Percentiles rank a stretch among this genome's conserved stretches.
Evolutionary conservation across 371 early-diverging fungal genomes (phyloP).

Genomic region (Mucor piriformis): DNA sequence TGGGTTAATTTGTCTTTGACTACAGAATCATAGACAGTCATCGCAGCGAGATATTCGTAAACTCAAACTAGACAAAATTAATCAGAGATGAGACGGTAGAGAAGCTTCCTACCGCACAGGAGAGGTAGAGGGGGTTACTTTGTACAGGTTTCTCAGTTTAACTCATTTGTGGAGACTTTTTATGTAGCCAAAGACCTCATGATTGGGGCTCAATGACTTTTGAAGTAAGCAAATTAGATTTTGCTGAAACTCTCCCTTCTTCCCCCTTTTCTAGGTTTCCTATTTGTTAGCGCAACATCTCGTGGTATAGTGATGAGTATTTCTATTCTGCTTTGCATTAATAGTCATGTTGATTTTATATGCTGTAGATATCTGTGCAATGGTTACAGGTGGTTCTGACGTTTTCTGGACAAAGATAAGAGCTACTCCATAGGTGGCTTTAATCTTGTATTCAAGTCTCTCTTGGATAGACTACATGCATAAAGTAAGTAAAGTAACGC

Average conservation of each 20-base stretch:
- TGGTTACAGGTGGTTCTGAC: slow-evolving; percentile 15
- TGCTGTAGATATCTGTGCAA: slow-evolving; percentile 24
- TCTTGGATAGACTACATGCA: slow-evolving; percentile 24
- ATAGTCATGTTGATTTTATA: slow-evolving; percentile 18
- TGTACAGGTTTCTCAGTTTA: too few species aligned
- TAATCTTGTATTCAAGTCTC: slow-evolving; percentile 31
- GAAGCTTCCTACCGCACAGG: too few species aligned
- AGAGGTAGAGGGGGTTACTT: too few species aligned
- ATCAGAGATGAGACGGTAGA: too few species aligned
- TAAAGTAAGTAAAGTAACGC: background rate
- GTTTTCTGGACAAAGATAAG: slow-evolving; percentile 29
- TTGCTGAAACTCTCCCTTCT: slow-evolving; percentile 20
- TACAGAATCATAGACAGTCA: too few species aligned
- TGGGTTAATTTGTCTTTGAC: too few species aligned
- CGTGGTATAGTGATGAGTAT: slow-evolving; percentile 24
- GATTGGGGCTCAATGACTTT: too few species aligned
- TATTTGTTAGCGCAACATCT: slow-evolving; percentile 21
- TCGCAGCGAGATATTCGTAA: too few species aligned
- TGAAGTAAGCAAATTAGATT: too few species aligned
- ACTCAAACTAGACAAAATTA: too few species aligned
- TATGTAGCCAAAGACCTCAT: too few species aligned
- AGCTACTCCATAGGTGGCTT: slow-evolving; percentile 30
- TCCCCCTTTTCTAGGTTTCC: slow-evolving; percentile 26
- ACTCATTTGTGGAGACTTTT: too few species aligned
- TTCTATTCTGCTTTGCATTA: slow-evolving; percentile 25